Base-by-base conservation (phyloP, 2,329 filamentous ascomycete genomes). In the Trichophyton verrucosum region DNA sequence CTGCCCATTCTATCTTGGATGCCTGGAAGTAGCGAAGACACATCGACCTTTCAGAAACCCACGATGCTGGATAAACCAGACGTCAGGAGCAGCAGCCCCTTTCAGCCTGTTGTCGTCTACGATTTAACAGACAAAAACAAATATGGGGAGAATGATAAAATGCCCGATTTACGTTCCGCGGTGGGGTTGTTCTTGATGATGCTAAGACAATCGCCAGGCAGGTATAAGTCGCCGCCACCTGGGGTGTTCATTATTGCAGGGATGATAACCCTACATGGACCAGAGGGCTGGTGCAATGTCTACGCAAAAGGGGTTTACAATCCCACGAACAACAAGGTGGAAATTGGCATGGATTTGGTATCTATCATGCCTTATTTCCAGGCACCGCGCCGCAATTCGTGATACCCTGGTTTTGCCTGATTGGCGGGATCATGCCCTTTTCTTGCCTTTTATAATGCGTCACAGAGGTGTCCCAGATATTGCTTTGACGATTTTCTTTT, bases 221-320 rank as follows among this genome's bases (percentile, higher is more conserved):
- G 22, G 22, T 24, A 30, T 53, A 15, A 33, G 13, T 60, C 42
- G n/a, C 20, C 58, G 36, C 40, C 61, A 9, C 51, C n/a, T 17
- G 24, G 58, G 6, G 20, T 47, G 4, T 62, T 62, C 42, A 40
- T 8, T n/a, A 24, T 60, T 22, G 33, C 55, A 27, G 63, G 63
- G 2, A 22, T 63, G 57, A 44, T 60, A 27, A 15, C 17, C 2
- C 30, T 64, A 3, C 13, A 13, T 46, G 61, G 63, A 24, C 49
- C 57, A 30, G 42, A 51, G 20, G 61, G 63, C 20, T 11, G 33
- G 3, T 63, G 59, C 47, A 61, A 56, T 44, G 38, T 62, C 7
- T 55, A 61, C 15, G 20, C 46, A 30, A 46, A 17, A 1, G 61
- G 44, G 17, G 4, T 60, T 3, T 63, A 58, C 44, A 44, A 63